Conservation (phyloP, 257 asterid genomes). For the Primulina huaijiensis region DNA sequence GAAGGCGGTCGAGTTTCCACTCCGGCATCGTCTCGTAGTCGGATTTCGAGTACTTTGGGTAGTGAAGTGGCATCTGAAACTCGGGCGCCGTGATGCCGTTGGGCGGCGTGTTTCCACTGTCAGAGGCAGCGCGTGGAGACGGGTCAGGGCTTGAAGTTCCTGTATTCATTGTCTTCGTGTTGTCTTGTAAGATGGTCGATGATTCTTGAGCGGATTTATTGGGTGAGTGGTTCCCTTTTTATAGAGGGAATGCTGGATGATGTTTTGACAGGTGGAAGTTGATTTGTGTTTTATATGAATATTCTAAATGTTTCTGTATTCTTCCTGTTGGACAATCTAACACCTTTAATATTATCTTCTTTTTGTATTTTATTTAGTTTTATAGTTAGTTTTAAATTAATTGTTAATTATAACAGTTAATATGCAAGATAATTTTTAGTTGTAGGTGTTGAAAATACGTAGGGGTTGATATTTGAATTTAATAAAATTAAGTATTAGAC, state of each 20-base stretch:
- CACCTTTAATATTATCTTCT: no score
- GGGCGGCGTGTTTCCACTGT: neutral
- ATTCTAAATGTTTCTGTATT: neutral
- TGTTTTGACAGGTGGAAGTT: neutral
- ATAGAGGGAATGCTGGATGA: neutral
- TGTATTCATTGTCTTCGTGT: neutral
- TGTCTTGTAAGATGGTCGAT: neutral
- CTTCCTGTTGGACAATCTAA: neutral
- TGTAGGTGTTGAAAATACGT: no score
- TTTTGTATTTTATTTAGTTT: no score
- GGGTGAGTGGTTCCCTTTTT: neutral
- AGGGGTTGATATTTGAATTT: no score
- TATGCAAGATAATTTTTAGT: no score
- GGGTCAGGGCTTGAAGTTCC: neutral
- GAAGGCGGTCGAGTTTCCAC: conserved; percentile 39
- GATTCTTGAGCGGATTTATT: neutral
- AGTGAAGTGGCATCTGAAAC: conserved; percentile 42
- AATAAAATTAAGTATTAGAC: no score
- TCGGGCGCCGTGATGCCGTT: neutral
- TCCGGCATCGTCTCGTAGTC: conserved; percentile 52
- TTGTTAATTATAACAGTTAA: no score
- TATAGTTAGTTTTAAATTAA: no score
- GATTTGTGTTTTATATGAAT: neutral
- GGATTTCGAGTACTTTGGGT: conserved; percentile 37
- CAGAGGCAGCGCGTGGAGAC: neutral